A percentile compares a stretch with the other conserved stretches of the same genome.
Conservation (phyloP, 2,329 filamentous ascomycete species). For the Capronia epimyces region DNA sequence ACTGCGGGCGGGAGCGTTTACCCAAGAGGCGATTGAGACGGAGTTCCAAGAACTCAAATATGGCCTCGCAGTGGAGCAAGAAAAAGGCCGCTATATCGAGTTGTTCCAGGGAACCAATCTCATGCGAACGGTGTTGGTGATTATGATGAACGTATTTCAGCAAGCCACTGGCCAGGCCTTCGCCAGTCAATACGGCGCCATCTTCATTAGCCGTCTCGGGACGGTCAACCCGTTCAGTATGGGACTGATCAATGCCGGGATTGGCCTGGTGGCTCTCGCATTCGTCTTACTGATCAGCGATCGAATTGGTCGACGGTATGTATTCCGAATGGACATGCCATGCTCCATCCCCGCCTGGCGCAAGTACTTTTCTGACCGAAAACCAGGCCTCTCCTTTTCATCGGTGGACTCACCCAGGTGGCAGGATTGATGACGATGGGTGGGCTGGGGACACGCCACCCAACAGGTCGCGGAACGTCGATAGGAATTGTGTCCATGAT, state of each 20-base stretch:
- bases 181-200: constrained; percentile 24
- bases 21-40: constrained; percentile 31
- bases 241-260: constrained; percentile 16
- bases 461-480: background rate
- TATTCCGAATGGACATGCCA: background rate
- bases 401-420: background rate
- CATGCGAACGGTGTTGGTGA: constrained; percentile 27
- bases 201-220: constrained; percentile 27
- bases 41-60: constrained; percentile 29
- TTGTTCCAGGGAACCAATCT: constrained; percentile 25
- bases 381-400: background rate
- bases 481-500: constrained; percentile 21
- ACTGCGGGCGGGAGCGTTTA: constrained; percentile 47
- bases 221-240: constrained; percentile 28
- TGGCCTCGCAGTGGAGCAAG: constrained; percentile 16
- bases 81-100: constrained; percentile 26
- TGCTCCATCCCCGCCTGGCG: background rate
- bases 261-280: background rate
- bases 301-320: constrained; percentile 4
- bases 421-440: constrained; percentile 5
- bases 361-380: background rate
- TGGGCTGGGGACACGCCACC: background rate
- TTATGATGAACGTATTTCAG: constrained; percentile 28
- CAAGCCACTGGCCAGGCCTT: constrained; percentile 29
- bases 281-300: background rate